Conservation (phyloP, 2,329 filamentous ascomycete genomes). For the Diaporthe australafricana region DNA sequence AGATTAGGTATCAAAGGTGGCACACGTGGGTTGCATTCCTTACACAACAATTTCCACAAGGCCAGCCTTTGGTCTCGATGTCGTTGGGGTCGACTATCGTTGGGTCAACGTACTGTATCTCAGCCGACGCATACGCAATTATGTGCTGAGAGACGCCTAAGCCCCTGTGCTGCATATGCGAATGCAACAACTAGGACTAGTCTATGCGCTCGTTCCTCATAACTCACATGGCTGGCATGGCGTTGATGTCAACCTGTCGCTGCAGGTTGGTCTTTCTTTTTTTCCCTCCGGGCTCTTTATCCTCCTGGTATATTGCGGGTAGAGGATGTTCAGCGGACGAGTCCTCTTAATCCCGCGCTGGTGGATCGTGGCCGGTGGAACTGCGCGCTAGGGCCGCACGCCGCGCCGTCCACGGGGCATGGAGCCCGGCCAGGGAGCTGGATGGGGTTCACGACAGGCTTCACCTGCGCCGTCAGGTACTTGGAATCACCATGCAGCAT, state of each 20-base stretch:
- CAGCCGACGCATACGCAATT: not conserved
- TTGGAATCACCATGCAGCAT: constrained; percentile 21
- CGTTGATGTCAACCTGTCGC: not conserved
- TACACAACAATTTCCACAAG: constrained; percentile 10
- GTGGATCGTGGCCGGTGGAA: constrained; percentile 9
- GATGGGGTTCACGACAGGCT: constrained; percentile 1
- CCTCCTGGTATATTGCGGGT: not conserved
- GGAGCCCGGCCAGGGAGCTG: not conserved
- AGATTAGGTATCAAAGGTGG: not conserved
- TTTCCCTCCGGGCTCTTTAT: not conserved
- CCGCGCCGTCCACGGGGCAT: not conserved
- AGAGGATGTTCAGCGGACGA: not conserved
- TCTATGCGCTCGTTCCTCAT: not conserved
- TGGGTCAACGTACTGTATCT: too few relatives aligned
- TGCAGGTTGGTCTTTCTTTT: not conserved
- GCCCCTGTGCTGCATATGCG: not conserved
- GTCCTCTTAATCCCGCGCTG: not conserved
- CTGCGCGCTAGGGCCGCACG: constrained; percentile 2
- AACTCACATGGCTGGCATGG: not conserved
- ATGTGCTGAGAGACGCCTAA: not conserved
- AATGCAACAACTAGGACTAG: not conserved
- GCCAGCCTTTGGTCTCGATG: not conserved
- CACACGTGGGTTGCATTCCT: constrained; percentile 10
- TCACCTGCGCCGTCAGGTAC: constrained; percentile 2
- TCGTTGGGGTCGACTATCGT: not conserved